Evolutionary conservation across 441 rosid genomes (phyloP).

Genomic region (Croton laevigatus): DNA sequence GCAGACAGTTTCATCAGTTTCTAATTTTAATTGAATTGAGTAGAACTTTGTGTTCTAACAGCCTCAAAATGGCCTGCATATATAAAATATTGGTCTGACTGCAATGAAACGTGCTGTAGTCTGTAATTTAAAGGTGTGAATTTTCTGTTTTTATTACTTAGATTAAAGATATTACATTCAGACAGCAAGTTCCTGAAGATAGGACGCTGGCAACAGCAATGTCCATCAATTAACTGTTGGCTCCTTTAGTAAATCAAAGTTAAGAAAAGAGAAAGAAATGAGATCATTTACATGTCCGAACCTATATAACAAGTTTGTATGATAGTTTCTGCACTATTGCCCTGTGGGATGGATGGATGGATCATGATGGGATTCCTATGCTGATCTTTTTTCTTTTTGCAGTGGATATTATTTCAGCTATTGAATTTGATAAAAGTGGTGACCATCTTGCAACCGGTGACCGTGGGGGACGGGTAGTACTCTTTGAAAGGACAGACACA

Average conservation of each 20-base stretch:
- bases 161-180: background rate
- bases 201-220: background rate
- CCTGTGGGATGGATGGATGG: background rate
- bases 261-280: background rate
- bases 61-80: background rate
- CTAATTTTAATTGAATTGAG: background rate
- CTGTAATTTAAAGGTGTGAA: background rate
- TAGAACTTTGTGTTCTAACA: conserved; percentile 3
- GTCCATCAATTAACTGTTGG: background rate
- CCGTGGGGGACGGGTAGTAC: conserved; percentile 96
- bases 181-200: background rate
- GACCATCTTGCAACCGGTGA: conserved; percentile 97
- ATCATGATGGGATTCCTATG: conserved; percentile 20
- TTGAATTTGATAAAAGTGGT: conserved; percentile 87
- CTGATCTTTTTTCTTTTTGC: conserved; percentile 38
- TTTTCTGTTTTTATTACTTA: conserved; percentile 1
- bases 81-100: background rate
- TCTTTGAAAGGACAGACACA: conserved; percentile 76
- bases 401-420: conserved; percentile 96
- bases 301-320: background rate
- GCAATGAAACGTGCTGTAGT: background rate
- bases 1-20: background rate
- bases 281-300: background rate
- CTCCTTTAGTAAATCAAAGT: background rate
- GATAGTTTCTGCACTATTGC: background rate